Conservation (phyloP, 1,139 yeast genomes). For the Neolecta irregularis region DNA sequence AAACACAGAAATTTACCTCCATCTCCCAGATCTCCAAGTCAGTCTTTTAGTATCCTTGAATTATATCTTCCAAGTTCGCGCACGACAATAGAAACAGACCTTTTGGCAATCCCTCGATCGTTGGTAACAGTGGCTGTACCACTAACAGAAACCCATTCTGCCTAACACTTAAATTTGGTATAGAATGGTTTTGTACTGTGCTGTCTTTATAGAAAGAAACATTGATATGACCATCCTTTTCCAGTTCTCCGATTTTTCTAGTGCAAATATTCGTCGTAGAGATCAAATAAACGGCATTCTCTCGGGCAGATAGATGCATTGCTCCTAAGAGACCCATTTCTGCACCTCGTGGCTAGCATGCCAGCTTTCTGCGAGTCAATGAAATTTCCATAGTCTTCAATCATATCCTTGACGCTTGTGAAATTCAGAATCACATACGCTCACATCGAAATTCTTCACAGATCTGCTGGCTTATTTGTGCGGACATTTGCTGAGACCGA, state of each 20-base stretch:
- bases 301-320: constrained; percentile 26
- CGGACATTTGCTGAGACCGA: too few species aligned
- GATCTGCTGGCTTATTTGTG: too few species aligned
- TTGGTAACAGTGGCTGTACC: constrained; percentile 33
- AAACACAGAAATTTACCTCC: too few species aligned
- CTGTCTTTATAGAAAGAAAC: constrained; percentile 59
- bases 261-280: constrained; percentile 16
- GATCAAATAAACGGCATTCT: constrained; percentile 15
- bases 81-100: too few species aligned
- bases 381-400: too few species aligned
- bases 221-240: constrained; percentile 68
- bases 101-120: constrained; percentile 12
- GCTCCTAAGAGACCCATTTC: constrained; percentile 9
- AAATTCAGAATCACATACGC: too few species aligned
- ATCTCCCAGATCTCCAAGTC: constrained; percentile 43
- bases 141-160: constrained; percentile 77
- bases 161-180: too few species aligned
- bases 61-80: constrained; percentile 23
- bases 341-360: constrained; percentile 11
- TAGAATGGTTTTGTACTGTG: constrained; percentile 33
- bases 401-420: too few species aligned
- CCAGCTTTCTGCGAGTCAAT: constrained; percentile 11
- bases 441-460: too few species aligned
- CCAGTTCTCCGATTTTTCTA: constrained; percentile 15
- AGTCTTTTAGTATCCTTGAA: constrained; percentile 62